These are phyloP conservation scores for Uncinocarpus reesii DNA, from an alignment of 2,329 filamentous ascomycete species.

Conservation along the genomic window DNA sequence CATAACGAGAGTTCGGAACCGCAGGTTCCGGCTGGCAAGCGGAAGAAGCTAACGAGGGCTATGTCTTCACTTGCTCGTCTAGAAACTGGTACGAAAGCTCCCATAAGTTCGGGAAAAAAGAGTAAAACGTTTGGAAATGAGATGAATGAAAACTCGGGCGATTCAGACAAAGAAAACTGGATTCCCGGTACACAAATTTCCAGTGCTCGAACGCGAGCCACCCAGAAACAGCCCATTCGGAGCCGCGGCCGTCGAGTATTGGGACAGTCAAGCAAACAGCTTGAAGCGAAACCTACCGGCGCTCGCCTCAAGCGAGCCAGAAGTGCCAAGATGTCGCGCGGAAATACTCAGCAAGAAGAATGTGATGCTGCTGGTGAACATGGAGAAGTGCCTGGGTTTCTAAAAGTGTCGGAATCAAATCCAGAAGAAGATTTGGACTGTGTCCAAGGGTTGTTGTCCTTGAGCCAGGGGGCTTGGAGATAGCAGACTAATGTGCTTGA, in stretches of 20 bases:
- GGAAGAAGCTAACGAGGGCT: slow-evolving; percentile 51
- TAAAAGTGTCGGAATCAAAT: slow-evolving; percentile 29
- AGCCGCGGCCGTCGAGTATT: slow-evolving; percentile 7
- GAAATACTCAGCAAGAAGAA: background rate
- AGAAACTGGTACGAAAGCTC: slow-evolving; percentile 35
- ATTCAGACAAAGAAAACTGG: slow-evolving; percentile 96
- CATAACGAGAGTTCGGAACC: slow-evolving; percentile 45
- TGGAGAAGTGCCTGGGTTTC: background rate
- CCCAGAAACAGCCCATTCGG: slow-evolving; percentile 15
- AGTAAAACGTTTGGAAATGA: background rate
- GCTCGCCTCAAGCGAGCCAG: slow-evolving; percentile 1
- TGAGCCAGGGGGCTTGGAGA: slow-evolving; percentile 88
- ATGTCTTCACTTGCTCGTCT: slow-evolving; percentile 54
- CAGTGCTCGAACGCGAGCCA: slow-evolving; percentile 30
- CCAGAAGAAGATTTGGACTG: slow-evolving; percentile 78
- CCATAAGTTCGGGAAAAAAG: background rate
- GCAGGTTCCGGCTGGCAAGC: slow-evolving; percentile 41
- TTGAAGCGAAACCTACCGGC: slow-evolving; percentile 6
- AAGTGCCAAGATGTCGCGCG: slow-evolving; percentile 1
- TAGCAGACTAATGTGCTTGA: slow-evolving; percentile 24
- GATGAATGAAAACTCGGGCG: slow-evolving; percentile 42
- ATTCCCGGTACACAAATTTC: slow-evolving; percentile 40
- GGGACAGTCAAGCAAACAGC: slow-evolving; percentile 10
- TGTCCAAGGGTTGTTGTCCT: slow-evolving; percentile 73
- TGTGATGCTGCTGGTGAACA: background rate